Conservation (phyloP, 1,284 basidiomycete genomes). For the Moesziomyces sp. region DNA sequence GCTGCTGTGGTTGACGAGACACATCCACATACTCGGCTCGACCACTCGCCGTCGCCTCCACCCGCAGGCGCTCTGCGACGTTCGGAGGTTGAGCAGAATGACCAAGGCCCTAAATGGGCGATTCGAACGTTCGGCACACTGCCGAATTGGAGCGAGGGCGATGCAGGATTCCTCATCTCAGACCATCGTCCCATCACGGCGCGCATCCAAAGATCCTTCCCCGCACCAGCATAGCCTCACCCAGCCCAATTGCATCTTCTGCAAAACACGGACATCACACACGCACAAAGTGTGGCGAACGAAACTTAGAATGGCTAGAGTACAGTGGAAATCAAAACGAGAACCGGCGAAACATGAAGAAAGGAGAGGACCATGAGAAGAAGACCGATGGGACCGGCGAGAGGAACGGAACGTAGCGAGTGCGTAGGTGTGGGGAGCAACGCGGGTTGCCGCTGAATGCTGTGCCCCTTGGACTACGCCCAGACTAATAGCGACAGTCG, state of each 20-base stretch:
- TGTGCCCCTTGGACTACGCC: neutral
- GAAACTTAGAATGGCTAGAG: conserved; percentile 23
- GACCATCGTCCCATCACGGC: conserved; percentile 52
- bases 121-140: conserved; percentile 43
- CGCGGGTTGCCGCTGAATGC: conserved; percentile 50
- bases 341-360: neutral
- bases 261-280: neutral
- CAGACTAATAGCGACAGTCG: neutral
- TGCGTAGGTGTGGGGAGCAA: neutral
- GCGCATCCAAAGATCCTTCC: conserved; percentile 27
- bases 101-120: conserved; percentile 18
- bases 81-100: neutral
- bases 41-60: conserved; percentile 18
- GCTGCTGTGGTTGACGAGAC: conserved; percentile 34
- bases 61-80: neutral
- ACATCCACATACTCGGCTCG: conserved; percentile 13
- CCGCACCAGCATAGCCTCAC: neutral
- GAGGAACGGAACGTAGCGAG: conserved; percentile 8
- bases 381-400: neutral
- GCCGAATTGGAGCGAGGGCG: conserved; percentile 52
- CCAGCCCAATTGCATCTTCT: neutral
- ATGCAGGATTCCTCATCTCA: conserved; percentile 49
- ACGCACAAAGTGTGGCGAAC: neutral
- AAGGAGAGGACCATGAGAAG: conserved; percentile 11
- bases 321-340: conserved; percentile 12